A percentile compares a stretch with the other conserved stretches of the same genome.
Evolutionary conservation across 2,329 filamentous ascomycete species (phyloP).

Genomic region (Paecilomyces dactylethromorphus): DNA sequence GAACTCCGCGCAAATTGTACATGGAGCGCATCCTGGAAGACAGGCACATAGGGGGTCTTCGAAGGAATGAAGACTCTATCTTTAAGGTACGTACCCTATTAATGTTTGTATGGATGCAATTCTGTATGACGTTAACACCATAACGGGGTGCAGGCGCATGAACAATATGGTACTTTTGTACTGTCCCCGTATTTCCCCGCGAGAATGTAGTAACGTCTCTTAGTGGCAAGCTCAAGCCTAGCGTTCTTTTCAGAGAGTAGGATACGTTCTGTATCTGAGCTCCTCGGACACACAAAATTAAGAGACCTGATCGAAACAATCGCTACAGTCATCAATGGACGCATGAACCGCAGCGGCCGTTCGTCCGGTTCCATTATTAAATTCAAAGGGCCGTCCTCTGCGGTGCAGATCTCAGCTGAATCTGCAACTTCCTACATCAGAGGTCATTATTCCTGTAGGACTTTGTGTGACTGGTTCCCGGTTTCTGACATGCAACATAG

Average conservation of each 20-base stretch:
- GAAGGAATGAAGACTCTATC: slow-evolving; percentile 10
- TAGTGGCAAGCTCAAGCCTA: slow-evolving; percentile 26
- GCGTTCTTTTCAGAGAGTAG: slow-evolving; percentile 31
- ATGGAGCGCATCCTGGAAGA: slow-evolving; percentile 13
- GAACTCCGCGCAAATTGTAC: slow-evolving; percentile 7
- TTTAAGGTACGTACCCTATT: slow-evolving; percentile 10
- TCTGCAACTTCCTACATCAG: slow-evolving; percentile 7
- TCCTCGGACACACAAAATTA: slow-evolving; percentile 18
- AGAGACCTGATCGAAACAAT: slow-evolving; percentile 16
- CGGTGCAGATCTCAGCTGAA: slow-evolving; percentile 8
- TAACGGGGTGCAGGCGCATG: slow-evolving; percentile 1
- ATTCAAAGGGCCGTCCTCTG: slow-evolving; percentile 9
- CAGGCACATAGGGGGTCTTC: slow-evolving; percentile 6
- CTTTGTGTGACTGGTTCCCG: slow-evolving; percentile 1
- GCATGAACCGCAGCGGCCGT: slow-evolving; percentile 6
- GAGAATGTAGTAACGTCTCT: neutral
- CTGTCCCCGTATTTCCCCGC: neutral
- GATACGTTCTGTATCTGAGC: slow-evolving; percentile 20
- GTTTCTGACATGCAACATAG: slow-evolving; percentile 9
- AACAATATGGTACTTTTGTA: slow-evolving; percentile 7
- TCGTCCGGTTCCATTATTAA: slow-evolving; percentile 5
- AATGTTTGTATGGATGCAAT: neutral
- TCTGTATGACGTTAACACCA: neutral
- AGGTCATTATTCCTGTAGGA: slow-evolving; percentile 5
- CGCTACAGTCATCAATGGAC: slow-evolving; percentile 10